These are phyloP conservation scores for Penicillium herquei DNA, from an alignment of 495 filamentous ascomycete genomes.

Conservation along the genomic window DNA sequence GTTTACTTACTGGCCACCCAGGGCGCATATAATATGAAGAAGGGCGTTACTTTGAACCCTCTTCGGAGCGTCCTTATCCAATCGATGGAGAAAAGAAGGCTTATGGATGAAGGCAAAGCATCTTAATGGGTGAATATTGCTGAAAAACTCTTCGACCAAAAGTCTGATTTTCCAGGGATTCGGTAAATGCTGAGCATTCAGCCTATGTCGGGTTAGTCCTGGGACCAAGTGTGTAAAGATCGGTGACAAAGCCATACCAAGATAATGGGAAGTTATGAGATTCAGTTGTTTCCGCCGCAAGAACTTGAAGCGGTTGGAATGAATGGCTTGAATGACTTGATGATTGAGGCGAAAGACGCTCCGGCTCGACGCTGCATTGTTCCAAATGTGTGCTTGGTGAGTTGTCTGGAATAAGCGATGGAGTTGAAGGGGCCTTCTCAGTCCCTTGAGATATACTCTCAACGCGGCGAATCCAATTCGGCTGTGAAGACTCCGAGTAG, in stretches of 20 bases:
- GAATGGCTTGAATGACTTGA: not conserved
- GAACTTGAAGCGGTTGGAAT: not conserved
- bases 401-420: not conserved
- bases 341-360: not conserved
- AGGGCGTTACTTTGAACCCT: constrained; percentile 21
- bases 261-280: not conserved
- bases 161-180: constrained; percentile 17
- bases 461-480: constrained; percentile 26
- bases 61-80: constrained; percentile 22
- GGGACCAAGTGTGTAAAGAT: too few species aligned
- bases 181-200: constrained; percentile 20
- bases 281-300: not conserved
- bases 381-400: not conserved
- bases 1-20: constrained; percentile 35
- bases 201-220: constrained; percentile 9
- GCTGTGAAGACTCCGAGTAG: constrained; percentile 30
- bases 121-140: constrained; percentile 36
- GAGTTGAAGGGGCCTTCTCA: not conserved
- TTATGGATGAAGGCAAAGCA: constrained; percentile 39
- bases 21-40: constrained; percentile 34
- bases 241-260: constrained; percentile 2
- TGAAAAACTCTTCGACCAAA: constrained; percentile 35
- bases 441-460: not conserved
- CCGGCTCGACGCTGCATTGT: not conserved
- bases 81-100: constrained; percentile 30